phyloP scores from a whole-genome alignment of 495 filamentous ascomycete species.

The Immersiella caudata region DNA sequence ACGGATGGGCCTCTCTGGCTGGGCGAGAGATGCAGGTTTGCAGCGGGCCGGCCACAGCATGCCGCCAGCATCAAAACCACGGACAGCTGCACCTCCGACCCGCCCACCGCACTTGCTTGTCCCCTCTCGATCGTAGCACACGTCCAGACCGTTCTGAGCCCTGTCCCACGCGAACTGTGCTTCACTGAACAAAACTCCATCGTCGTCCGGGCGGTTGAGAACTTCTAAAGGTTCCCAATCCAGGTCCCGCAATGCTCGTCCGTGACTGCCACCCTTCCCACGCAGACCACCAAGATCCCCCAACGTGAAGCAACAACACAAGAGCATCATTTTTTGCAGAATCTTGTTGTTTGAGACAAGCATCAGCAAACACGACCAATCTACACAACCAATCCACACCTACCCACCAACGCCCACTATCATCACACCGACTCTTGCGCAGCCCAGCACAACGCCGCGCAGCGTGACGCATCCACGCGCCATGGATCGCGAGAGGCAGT shows the following conservation, averaged over 20 bases:
- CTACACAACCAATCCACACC: neutral
- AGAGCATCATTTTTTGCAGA: no score
- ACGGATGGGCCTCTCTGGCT: neutral
- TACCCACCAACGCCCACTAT: slow-evolving; percentile 1
- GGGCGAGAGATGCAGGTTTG: slow-evolving; percentile 10
- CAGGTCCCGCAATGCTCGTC: slow-evolving; percentile 30
- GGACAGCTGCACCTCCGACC: slow-evolving; percentile 30
- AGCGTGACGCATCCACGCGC: neutral
- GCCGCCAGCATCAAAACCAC: slow-evolving; percentile 30
- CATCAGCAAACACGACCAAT: neutral
- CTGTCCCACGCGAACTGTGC: slow-evolving; percentile 28
- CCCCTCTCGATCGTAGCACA: slow-evolving; percentile 23
- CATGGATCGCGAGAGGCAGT: slow-evolving; percentile 36
- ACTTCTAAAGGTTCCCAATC: slow-evolving; percentile 15
- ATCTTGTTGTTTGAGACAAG: neutral
- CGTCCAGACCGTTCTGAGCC: slow-evolving; percentile 9
- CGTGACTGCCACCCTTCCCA: slow-evolving; percentile 24
- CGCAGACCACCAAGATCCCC: slow-evolving; percentile 30
- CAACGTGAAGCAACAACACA: slow-evolving; percentile 19
- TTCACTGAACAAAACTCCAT: slow-evolving; percentile 24
- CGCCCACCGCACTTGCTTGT: slow-evolving; percentile 20
- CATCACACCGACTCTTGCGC: neutral
- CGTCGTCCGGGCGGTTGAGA: slow-evolving; percentile 32
- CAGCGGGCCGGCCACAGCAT: neutral
- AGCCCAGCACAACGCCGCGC: no score